A percentile compares a stretch with the other conserved stretches of the same genome.
These are phyloP conservation scores for Fusarium bulbicola DNA, from an alignment of 2,329 filamentous ascomycete species.

Conservation along the genomic window DNA sequence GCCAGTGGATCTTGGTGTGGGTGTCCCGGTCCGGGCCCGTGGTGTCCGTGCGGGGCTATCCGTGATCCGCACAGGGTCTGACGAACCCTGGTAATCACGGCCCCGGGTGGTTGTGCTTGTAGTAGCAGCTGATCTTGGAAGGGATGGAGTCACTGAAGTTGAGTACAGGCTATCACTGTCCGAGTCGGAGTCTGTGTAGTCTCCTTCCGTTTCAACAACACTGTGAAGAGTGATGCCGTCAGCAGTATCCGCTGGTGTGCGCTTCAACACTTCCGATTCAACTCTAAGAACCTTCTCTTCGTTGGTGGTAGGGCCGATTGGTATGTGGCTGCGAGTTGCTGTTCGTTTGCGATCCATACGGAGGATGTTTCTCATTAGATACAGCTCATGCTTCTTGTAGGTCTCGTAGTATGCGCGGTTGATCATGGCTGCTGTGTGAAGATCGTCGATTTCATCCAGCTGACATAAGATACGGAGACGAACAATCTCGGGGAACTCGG, in stretches of 20 bases:
- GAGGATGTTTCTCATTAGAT: slow-evolving; percentile 49
- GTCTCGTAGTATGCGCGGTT: slow-evolving; percentile 55
- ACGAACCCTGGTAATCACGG: slow-evolving; percentile 18
- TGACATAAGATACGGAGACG: slow-evolving; percentile 53
- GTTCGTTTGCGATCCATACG: slow-evolving; percentile 42
- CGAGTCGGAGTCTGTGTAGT: slow-evolving; percentile 37
- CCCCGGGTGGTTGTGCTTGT: slow-evolving; percentile 20
- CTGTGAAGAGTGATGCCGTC: slow-evolving; percentile 46
- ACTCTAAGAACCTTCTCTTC: slow-evolving; percentile 49
- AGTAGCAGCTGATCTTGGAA: slow-evolving; percentile 19
- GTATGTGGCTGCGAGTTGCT: slow-evolving; percentile 27
- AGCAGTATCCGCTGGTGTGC: slow-evolving; percentile 38
- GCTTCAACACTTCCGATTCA: slow-evolving; percentile 45
- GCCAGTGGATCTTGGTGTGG: slow-evolving; percentile 31
- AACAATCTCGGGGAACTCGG: slow-evolving; percentile 49
- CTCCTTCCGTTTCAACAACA: slow-evolving; percentile 42
- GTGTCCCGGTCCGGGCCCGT: slow-evolving; percentile 29
- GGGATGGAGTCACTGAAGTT: slow-evolving; percentile 25
- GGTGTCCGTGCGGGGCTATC: slow-evolving; percentile 32
- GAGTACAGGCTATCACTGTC: slow-evolving; percentile 40
- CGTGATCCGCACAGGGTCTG: slow-evolving; percentile 24
- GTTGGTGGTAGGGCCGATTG: slow-evolving; percentile 38
- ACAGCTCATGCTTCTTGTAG: slow-evolving; percentile 56
- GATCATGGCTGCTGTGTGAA: slow-evolving; percentile 54
- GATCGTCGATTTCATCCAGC: slow-evolving; percentile 52